Base-by-base conservation (phyloP, 176 grass and related monocot species). In the Tillandsia leiboldiana region DNA sequence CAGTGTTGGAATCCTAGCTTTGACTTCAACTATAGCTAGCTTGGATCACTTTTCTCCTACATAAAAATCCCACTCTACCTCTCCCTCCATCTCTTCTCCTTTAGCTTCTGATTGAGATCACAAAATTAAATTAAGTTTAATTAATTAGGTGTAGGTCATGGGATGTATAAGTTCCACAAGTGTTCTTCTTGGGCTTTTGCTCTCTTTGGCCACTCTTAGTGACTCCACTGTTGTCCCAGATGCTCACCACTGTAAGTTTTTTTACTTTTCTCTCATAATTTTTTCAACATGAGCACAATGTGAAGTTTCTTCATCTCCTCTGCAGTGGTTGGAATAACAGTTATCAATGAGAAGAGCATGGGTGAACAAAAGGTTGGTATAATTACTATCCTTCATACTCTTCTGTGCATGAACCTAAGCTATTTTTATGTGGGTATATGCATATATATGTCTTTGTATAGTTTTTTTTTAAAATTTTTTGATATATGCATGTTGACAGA, bases 301-400 rank as follows among this genome's bases (percentile, higher is more conserved):
- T 18, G 26, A 49, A 70, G 1, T 64, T 20, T 65, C n/a, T 29
- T 61, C 1, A 61, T 61, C 56, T 61, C 22, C 56, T 61, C 15
- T 65, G 65, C 77, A 87, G 85, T 77, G 71, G 77, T 10, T 11
- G 17, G 11, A 48, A 69, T 77, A 5, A 70, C 12, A 50, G 10
- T 56, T 11, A 57, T 20, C 50, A 12, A 50, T 57, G 52, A 17
- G 10, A 8, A 52, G 24, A 12, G 65, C 26, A 71, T 11, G 47
- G 27, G 8, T 48, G 70, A 58, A 17, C 47, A 67, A 0, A 12
- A 51, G 79, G 84, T 78, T 1, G 67, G 80, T 53, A 48, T 10
- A 6, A 18, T 12, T 66, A 24, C 10, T 6, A 14, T n/a, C 26
- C 24, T 9, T 63, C 13, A 14, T 10, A 80, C 50, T 63, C 53